These are phyloP conservation scores for Chlorencoelia australis DNA, from an alignment of 2,329 filamentous ascomycete species.

Conservation along the genomic window DNA sequence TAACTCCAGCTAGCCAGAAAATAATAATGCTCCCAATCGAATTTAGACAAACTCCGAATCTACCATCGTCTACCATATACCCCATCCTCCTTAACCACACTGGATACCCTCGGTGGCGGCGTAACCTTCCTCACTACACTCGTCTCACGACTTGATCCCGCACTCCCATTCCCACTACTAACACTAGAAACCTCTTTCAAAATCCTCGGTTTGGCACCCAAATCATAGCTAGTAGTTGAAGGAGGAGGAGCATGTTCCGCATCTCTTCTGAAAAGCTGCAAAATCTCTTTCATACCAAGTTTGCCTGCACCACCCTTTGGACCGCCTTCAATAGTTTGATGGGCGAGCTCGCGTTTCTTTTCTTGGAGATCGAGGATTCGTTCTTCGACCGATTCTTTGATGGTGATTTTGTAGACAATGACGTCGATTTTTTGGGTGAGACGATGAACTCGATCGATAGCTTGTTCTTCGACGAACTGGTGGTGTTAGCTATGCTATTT, in stretches of 20 bases:
- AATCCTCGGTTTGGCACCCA: slow-evolving; percentile 21
- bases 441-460: slow-evolving; percentile 96
- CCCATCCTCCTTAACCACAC: slow-evolving; percentile 18
- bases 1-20: no score
- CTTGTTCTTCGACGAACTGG: slow-evolving; percentile 96
- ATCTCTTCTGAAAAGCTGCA: slow-evolving; percentile 60
- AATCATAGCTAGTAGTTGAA: slow-evolving; percentile 13
- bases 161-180: slow-evolving; percentile 2
- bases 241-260: slow-evolving; percentile 21
- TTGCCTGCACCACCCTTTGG: slow-evolving; percentile 69
- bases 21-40: no score
- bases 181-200: slow-evolving; percentile 18
- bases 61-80: slow-evolving; percentile 27
- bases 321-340: slow-evolving; percentile 77
- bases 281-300: slow-evolving; percentile 84
- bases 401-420: slow-evolving; percentile 86
- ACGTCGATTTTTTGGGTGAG: slow-evolving; percentile 94
- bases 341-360: slow-evolving; percentile 85
- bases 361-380: slow-evolving; percentile 91
- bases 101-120: slow-evolving; percentile 9
- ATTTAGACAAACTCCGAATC: no score
- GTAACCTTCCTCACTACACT: slow-evolving; percentile 14
- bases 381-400: slow-evolving; percentile 80
- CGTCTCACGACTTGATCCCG: slow-evolving; percentile 9
- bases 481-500: slow-evolving; percentile 8